Evolutionary conservation across 495 filamentous ascomycete species (phyloP), one percentile per base, ranked within the genome.

Genomic region (Aspergillus nidulans): DNA sequence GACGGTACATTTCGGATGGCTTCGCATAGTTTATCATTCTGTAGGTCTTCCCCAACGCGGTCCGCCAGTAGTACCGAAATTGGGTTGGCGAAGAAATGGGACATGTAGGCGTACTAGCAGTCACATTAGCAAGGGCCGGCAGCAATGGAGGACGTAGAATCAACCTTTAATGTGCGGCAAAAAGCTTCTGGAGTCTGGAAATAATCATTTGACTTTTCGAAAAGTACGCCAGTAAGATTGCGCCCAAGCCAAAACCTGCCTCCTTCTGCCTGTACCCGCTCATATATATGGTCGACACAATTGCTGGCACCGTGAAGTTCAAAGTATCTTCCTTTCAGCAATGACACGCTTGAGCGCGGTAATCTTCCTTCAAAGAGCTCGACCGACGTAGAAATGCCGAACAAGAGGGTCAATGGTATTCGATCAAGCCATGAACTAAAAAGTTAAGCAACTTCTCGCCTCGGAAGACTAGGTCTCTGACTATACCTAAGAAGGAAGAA

Each of bases 81-180:
- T 0, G 89, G 82, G 66, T 97, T 96, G 38, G 89, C 89, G 64
- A 92, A 97, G 67, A 95, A 97, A 67, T 96, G 90, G 25, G 87
- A 90, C 92, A 98, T 97, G 60, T 94, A 92, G 13, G 85, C 83
- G 70, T 97, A 97, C 87, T 95, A 57, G 12, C 47, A 44, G 8
- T 6, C 1, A 20, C 20, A 10, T 52, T 42, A 52, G 30, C 13
- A 7, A n/a, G 4, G 9, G 30, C 13, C 1, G 23, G 7, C 7
- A 4, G 1, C 23, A 13, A 30, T 6, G 13, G 41, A 19, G 18
- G 16, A 32, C 30, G n/a, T 1, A n/a, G 21, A 13, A n/a, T 8
- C 64, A 73, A 92, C 90, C 78, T 96, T 95, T 4, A 96, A 67
- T 46, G 89, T 85, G 57, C 81, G 82, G 55, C 85, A 78, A 69